Evolutionary conservation across 257 asterid genomes (phyloP).

Genomic region (Solanum dulcamara): DNA sequence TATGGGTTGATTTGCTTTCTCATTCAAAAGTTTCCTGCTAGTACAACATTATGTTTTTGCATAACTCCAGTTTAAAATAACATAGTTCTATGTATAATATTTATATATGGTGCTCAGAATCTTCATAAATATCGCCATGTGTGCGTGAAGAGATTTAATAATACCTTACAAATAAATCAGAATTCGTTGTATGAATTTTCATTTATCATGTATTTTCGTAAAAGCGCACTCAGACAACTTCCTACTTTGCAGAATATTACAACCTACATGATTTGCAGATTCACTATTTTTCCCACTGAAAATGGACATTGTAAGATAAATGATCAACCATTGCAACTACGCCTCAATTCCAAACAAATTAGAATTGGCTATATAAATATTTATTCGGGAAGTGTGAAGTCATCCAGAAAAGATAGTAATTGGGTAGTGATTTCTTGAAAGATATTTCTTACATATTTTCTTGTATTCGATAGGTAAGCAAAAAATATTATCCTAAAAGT

Average conservation of each 20-base stretch:
- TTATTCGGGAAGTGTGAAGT: background rate
- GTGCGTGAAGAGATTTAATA: background rate
- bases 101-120: no score
- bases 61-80: no score
- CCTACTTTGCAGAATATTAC: no score
- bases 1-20: no score
- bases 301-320: background rate
- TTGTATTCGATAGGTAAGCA: no score
- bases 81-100: no score
- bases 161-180: background rate
- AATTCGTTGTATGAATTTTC: background rate
- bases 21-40: no score
- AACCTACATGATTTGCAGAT: background rate
- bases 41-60: background rate
- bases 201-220: background rate
- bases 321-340: background rate
- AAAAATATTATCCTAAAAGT: no score
- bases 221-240: background rate
- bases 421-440: background rate
- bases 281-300: background rate
- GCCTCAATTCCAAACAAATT: background rate
- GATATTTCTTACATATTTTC: no score
- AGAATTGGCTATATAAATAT: background rate
- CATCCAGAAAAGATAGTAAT: background rate
- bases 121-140: no score